Evolutionary conservation across 371 early-diverging fungal species (phyloP).

Genomic region (Scutellospora calospora): DNA sequence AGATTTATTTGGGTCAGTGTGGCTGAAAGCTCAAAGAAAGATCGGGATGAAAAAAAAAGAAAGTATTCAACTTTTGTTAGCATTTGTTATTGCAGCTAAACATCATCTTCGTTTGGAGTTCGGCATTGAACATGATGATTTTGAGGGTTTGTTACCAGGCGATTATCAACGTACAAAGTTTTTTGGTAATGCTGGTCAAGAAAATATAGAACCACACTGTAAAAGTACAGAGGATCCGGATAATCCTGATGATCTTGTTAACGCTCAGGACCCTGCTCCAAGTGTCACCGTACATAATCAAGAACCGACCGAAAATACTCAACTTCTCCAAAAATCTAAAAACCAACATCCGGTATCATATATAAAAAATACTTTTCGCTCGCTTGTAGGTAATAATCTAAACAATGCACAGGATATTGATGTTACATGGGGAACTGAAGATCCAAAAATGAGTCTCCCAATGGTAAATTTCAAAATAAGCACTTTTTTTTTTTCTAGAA

Average conservation of each 20-base stretch:
- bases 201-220: no score
- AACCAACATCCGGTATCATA: no score
- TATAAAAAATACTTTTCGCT: constrained; percentile 1
- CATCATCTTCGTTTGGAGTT: constrained; percentile 77
- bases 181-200: constrained; percentile 45
- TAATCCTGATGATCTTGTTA: no score
- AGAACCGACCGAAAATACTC: no score
- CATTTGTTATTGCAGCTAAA: constrained; percentile 73
- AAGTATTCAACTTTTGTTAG: constrained; percentile 74
- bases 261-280: no score
- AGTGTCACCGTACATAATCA: no score
- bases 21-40: no score
- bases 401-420: not conserved
- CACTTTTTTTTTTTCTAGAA: no score
- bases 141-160: constrained; percentile 63
- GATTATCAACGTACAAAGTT: constrained; percentile 38
- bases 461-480: constrained; percentile 49
- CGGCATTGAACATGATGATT: constrained; percentile 65
- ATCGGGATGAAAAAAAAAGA: constrained; percentile 68
- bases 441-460: constrained; percentile 59
- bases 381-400: constrained; percentile 18
- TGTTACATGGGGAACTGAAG: not conserved
- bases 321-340: no score
- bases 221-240: no score
- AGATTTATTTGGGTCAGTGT: constrained; percentile 72